Evolutionary conservation across 2,329 filamentous ascomycete species (phyloP).

Genomic region (Thelonectria discophora): DNA sequence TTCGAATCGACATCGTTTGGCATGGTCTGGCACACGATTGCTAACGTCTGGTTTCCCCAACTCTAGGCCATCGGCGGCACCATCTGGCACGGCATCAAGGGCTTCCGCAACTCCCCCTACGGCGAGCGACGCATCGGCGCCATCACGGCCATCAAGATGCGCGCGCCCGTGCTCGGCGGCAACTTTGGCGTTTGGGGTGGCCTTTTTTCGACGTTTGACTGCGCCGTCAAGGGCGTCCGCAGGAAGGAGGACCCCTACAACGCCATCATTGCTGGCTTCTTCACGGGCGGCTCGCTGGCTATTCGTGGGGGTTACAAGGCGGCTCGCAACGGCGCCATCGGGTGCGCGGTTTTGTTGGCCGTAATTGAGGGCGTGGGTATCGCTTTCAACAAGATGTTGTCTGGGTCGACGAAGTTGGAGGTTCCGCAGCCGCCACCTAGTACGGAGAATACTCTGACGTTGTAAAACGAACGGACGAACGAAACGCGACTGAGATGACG

Average conservation of each 20-base stretch:
- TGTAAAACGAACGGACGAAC: conserved; percentile 40
- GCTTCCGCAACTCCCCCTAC: conserved; percentile 87
- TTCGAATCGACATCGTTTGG: conserved; percentile 12
- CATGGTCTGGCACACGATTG: conserved; percentile 38
- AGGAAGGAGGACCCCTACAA: conserved; percentile 99
- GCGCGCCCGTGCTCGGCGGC: conserved; percentile 92
- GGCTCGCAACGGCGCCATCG: conserved; percentile 94
- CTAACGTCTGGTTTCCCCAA: conserved; percentile 16
- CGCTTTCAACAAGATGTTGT: conserved; percentile 93
- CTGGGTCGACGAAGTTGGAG: conserved; percentile 70
- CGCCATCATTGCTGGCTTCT: conserved; percentile 96
- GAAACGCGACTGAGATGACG: conserved; percentile 16
- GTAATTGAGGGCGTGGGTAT: conserved; percentile 99
- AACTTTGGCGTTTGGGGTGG: conserved; percentile 99
- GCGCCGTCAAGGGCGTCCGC: conserved; percentile 90
- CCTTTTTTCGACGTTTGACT: conserved; percentile 95
- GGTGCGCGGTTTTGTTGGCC: conserved; percentile 90
- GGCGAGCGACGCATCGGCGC: conserved; percentile 96
- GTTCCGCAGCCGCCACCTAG: conserved; percentile 45
- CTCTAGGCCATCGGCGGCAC: conserved; percentile 76
- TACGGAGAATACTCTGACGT: conserved; percentile 38
- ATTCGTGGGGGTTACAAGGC: conserved; percentile 92
- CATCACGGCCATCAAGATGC: conserved; percentile 96
- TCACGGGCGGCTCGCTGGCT: conserved; percentile 91
- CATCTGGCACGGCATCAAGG: conserved; percentile 98